phyloP scores from a whole-genome alignment of 345 rosid genomes.

The Salix caprea region DNA sequence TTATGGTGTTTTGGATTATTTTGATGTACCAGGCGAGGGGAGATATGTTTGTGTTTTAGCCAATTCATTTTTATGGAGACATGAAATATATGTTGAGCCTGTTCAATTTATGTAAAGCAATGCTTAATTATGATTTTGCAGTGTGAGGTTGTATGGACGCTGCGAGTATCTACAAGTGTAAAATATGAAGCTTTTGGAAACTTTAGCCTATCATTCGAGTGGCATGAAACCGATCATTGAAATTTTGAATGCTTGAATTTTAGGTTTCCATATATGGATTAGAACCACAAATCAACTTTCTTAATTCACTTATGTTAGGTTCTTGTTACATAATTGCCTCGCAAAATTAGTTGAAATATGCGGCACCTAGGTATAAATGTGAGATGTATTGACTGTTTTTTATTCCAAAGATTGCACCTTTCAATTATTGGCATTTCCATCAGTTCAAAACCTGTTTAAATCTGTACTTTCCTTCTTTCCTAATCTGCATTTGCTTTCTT shows the following conservation, averaged over 20 bases:
- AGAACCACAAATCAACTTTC: neutral
- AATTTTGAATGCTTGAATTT: slow-evolving; percentile 3
- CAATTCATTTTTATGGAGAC: slow-evolving; percentile 7
- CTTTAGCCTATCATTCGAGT: neutral
- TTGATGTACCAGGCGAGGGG: neutral
- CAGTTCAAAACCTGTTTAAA: too few relatives aligned
- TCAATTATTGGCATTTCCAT: neutral
- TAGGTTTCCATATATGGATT: neutral
- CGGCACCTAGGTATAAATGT: neutral
- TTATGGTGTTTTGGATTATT: slow-evolving; percentile 2
- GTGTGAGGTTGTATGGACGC: neutral
- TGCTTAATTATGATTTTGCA: neutral
- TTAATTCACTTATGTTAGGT: neutral
- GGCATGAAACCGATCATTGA: neutral
- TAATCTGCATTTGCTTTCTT: too few relatives aligned
- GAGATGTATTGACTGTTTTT: neutral
- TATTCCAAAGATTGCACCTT: neutral
- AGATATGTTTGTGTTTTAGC: neutral
- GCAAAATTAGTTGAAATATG: neutral
- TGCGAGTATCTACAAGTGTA: neutral
- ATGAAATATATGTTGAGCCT: neutral
- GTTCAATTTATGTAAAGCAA: neutral
- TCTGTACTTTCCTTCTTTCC: too few relatives aligned
- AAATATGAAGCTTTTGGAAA: neutral
- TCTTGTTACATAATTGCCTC: neutral